Evolutionary conservation across 306 rosid species (phyloP), one percentile per base, ranked within the genome.

Genomic region (Cucurbita ficifolia): DNA sequence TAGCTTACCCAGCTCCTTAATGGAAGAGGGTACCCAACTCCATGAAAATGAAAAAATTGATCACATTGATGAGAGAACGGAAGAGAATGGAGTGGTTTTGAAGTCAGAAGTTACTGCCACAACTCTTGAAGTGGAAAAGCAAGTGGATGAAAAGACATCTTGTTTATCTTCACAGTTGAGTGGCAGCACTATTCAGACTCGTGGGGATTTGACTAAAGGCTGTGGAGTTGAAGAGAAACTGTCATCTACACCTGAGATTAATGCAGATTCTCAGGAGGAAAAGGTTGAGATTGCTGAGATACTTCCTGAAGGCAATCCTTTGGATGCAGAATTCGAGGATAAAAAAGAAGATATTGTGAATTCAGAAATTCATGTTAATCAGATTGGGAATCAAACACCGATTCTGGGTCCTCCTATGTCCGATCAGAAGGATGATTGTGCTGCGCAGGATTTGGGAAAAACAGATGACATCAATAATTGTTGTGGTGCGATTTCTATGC

Each of bases 81-180:
- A 11, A n/a, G 89, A 83, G 63, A 78, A 79, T 53, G 76, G 59
- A 64, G 61, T 50, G 42, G 79, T 76, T 50, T 56, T 75, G 75
- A 81, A 79, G 57, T 80, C 86, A 21, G 85, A 82, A 81, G 80
- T 75, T 49, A 64, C 77, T 39, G 73, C 76, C 22, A 72, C 65
- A 57, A 75, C 74, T 81, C 78, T 54, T 70, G 70, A 81, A 77
- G 77, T 60, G n/a, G 90, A 86, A 70, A 81, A 80, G 77, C 87
- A 82, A 75, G 72, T 36, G 14, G 74, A 75, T 82, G 92, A 77
- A 80, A 81, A 79, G 39, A 79, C 84, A 42, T 73, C 82, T 2
- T 84, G 83, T 80, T 79, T 85, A 70, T 79, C 94, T 73, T 80
- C 88, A 51, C 84, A 61, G 8, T 43, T 75, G 77, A 81, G 76